Evolutionary conservation across 257 asterid species (phyloP), one percentile per base, ranked within the genome.

Genomic region (Jaltomata sinuosa): DNA sequence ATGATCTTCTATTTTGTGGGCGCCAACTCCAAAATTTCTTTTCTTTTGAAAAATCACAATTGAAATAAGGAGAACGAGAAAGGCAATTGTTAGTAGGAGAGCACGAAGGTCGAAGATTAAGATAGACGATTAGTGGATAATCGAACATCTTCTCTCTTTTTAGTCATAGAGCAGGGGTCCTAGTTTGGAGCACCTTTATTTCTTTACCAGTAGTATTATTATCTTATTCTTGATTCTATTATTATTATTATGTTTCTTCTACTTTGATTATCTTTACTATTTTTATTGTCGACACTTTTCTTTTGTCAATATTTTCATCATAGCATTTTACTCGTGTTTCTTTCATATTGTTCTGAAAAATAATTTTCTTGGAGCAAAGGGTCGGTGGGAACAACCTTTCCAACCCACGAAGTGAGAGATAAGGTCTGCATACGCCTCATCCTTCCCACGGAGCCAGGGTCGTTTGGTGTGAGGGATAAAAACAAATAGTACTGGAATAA

Each of bases 151-250:
- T 5, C 2, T 61, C 36, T 3, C 31, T 5, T 61, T 10, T 22
- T 0, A 11, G 1, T 61, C 19, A 0, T 62, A 62, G 7, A 62
- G 0, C 0, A 62, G 0, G 0, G 11, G 1, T 59, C 27, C 0
- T 59, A 59, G 8, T 59, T 0, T 0, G 0, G 25, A 59, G 19
- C 34, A 59, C 1, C 3, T 22, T 11, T 59, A 15, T 59, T 59
- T 11, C 9, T 59, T 22, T 11, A 59, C 0, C 12, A 3, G 0
- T 59, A 22, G 18, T 57, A n/a, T 22, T 57, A 11, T 22, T 59
- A 59, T 22, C 11, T 29, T 38, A 3, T 16, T 10, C 34, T 59
- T 22, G 18, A 59, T 59, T 59, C 18, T 59, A 59, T 22, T 59
- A 11, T 8, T 59, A 59, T 5, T 59, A 8, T 22, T 59, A n/a